Base-by-base conservation (phyloP, 805 yeast genomes). In the Candida hungchunana region DNA sequence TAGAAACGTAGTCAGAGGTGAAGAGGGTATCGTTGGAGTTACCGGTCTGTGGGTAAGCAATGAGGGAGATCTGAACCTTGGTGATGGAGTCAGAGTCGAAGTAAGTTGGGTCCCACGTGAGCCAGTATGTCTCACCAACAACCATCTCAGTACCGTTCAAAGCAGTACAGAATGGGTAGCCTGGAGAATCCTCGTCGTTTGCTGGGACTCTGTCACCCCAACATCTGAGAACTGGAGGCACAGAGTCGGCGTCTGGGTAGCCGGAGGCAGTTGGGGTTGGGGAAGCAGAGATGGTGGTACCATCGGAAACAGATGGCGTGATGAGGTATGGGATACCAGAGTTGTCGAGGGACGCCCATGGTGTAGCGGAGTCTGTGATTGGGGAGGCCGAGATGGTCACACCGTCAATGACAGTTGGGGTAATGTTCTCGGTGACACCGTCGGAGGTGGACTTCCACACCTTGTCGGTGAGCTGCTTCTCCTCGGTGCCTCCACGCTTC, bases 341-440 rank as follows among this genome's bases (percentile, higher is more conserved):
- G 13, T 52, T 48, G 40, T 68, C 73, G 14, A 68, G 51, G 7
- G 72, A 66, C 18, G 52, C 63, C 73, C 73, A 68, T 3, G 56
- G 57, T 8, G 73, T 66, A 5, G 67, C 57, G 14, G 62, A 50
- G 20, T 40, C 31, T 2, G 63, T 44, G 9, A 60, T 55, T 23
- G 73, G 72, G 3, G 70, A 62, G 7, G 58, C 63, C 8, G 60
- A 56, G 19, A 60, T 55, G 14, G 73, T 68, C 31, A 67, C 72
- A 34, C 64, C 71, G 42, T 68, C 72, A 27, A 63, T 62, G 18
- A 74, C 73, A 2, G 55, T 58, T 3, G 85, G 79, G 1, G 84
- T 82, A 48, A 74, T 67, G 14, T 62, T 64, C 29, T 62, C 56
- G 4, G 60, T 39, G 17, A 43, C 41, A 14, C 55, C 54, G 1